phyloP scores from a whole-genome alignment of 805 yeast genomes.

The Vanderwaltozyma tropicalis region DNA sequence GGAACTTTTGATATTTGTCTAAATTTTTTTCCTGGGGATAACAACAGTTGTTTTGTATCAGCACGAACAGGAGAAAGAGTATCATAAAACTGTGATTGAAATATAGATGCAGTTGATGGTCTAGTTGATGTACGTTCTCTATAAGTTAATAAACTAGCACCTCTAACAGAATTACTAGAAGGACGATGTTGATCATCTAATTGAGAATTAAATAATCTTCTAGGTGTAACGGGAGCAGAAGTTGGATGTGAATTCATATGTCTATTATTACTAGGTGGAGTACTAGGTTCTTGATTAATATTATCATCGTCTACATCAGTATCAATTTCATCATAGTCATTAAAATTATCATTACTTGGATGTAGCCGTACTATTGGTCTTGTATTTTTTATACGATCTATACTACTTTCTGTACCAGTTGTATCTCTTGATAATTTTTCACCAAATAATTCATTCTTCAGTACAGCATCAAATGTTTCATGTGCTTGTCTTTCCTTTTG shows the following conservation, averaged over 20 bases:
- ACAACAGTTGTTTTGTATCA: slow-evolving; percentile 68
- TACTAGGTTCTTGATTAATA: slow-evolving; percentile 2
- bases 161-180: slow-evolving; percentile 22
- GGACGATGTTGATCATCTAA: slow-evolving; percentile 16
- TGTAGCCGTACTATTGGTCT: slow-evolving; percentile 5
- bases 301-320: slow-evolving; percentile 4
- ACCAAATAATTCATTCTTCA: slow-evolving; percentile 87
- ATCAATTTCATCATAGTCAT: slow-evolving; percentile 2
- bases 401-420: slow-evolving; percentile 24
- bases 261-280: slow-evolving; percentile 6
- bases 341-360: background rate
- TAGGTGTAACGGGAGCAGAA: slow-evolving; percentile 30
- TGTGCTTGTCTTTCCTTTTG: slow-evolving; percentile 75
- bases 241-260: slow-evolving; percentile 6
- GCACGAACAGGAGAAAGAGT: slow-evolving; percentile 81
- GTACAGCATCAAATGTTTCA: slow-evolving; percentile 72
- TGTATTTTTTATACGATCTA: slow-evolving; percentile 27
- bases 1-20: slow-evolving; percentile 80
- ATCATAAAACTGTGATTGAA: slow-evolving; percentile 52
- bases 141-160: slow-evolving; percentile 60
- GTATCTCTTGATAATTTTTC: slow-evolving; percentile 53
- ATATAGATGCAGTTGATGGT: slow-evolving; percentile 49
- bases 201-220: slow-evolving; percentile 16
- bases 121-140: slow-evolving; percentile 59
- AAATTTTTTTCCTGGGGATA: slow-evolving; percentile 74